Conservation (phyloP, 2,329 filamentous ascomycete species). For the Botrytis squamosa region DNA sequence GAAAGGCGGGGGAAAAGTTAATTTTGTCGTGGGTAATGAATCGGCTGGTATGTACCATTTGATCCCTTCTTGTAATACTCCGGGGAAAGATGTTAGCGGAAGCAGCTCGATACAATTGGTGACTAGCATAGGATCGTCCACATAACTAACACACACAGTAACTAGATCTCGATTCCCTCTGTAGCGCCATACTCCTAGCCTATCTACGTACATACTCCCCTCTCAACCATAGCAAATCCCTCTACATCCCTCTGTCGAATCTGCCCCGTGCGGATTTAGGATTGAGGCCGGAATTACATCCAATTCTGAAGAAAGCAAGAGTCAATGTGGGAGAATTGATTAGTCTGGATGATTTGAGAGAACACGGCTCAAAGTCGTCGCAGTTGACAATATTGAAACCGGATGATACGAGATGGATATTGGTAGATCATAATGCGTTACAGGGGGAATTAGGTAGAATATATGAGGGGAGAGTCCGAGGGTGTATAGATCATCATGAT, state of each 20-base stretch:
- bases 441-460: conserved; percentile 58
- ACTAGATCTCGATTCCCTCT: conserved; percentile 78
- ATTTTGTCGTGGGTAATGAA: conserved; percentile 66
- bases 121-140: neutral
- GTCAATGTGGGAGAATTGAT: conserved; percentile 62
- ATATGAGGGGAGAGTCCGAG: conserved; percentile 55
- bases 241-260: conserved; percentile 73
- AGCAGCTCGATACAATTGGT: neutral
- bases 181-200: conserved; percentile 69
- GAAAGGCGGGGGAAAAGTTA: conserved; percentile 50
- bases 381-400: conserved; percentile 41
- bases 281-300: conserved; percentile 70
- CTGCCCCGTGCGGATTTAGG: conserved; percentile 65
- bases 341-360: conserved; percentile 59
- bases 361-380: conserved; percentile 45
- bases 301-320: conserved; percentile 61
- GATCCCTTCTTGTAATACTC: neutral
- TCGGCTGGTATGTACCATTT: conserved; percentile 54
- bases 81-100: neutral
- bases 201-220: conserved; percentile 66
- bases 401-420: conserved; percentile 61
- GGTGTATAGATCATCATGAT: conserved; percentile 76
- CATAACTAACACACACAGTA: neutral
- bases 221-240: conserved; percentile 39
- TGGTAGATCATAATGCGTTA: conserved; percentile 78